Percentiles rank a stretch among this genome's conserved stretches.
Conservation (phyloP, 805 yeast genomes). For the Cyberlindnera veronae region DNA sequence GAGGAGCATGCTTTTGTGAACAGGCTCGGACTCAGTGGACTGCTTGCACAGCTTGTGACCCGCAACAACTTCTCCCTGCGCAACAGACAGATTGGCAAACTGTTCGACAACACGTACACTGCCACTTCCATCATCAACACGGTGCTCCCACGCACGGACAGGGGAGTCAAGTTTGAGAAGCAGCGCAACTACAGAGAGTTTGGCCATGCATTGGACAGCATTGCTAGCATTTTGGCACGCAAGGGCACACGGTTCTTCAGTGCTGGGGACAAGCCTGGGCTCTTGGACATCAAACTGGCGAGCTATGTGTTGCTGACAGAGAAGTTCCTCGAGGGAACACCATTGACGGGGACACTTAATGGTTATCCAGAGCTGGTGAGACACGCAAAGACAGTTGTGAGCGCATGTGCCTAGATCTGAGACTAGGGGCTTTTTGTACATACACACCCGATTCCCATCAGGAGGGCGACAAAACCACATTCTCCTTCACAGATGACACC, state of each 20-base stretch:
- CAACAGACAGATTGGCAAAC: constrained; percentile 31
- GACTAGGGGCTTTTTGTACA: no score
- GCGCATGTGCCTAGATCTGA: constrained; percentile 10
- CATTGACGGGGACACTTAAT: constrained; percentile 6
- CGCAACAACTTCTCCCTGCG: constrained; percentile 37
- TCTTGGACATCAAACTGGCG: constrained; percentile 31
- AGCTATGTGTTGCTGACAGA: constrained; percentile 29
- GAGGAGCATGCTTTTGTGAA: constrained; percentile 10
- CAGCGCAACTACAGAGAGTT: constrained; percentile 23
- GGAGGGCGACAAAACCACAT: no score
- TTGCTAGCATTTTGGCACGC: constrained; percentile 21
- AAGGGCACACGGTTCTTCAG: constrained; percentile 17
- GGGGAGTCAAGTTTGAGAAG: constrained; percentile 16
- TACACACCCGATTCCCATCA: no score
- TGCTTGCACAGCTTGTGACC: constrained; percentile 23
- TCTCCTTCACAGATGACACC: no score
- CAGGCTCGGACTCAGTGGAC: constrained; percentile 9
- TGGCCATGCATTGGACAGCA: constrained; percentile 23
- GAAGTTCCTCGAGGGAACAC: constrained; percentile 17
- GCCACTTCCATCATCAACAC: constrained; percentile 1
- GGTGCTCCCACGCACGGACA: constrained; percentile 8
- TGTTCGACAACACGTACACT: constrained; percentile 4
- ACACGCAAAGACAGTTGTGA: constrained; percentile 19
- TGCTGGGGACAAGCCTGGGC: constrained; percentile 20
- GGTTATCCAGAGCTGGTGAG: constrained; percentile 11